These are phyloP conservation scores for Xylariaceae sp. DNA, from an alignment of 2,329 filamentous ascomycete genomes.

Conservation along the genomic window DNA sequence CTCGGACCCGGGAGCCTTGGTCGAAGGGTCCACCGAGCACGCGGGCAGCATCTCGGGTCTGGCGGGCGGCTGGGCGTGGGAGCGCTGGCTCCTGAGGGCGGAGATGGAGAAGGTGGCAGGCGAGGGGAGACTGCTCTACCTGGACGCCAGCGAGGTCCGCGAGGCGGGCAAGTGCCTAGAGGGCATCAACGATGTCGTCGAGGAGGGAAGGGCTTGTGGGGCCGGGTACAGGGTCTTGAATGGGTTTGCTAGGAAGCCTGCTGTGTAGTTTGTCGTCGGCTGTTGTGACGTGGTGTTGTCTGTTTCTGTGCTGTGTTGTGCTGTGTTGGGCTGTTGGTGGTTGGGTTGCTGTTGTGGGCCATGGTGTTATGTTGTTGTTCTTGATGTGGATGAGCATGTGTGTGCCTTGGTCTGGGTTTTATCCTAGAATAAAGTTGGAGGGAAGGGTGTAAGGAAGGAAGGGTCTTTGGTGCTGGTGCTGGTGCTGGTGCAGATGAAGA, in stretches of 20 bases:
- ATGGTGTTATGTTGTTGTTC: no score
- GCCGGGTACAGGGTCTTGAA: constrained; percentile 57
- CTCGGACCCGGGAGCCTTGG: constrained; percentile 57
- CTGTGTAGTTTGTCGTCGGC: constrained; percentile 1
- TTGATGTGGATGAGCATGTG: no score
- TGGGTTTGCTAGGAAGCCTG: constrained; percentile 60
- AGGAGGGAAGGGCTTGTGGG: constrained; percentile 56
- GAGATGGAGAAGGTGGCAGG: constrained; percentile 75
- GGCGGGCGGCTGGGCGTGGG: constrained; percentile 86
- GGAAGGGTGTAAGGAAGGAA: not conserved
- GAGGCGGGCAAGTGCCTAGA: constrained; percentile 56
- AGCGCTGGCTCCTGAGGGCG: constrained; percentile 88
- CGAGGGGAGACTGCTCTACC: constrained; percentile 51
- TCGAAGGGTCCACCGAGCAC: constrained; percentile 63
- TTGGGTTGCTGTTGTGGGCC: no score
- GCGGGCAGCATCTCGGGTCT: constrained; percentile 73
- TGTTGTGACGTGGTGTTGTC: not conserved
- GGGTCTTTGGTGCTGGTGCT: constrained; percentile 1
- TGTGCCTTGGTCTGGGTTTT: no score
- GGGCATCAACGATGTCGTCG: constrained; percentile 54
- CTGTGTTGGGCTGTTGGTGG: no score
- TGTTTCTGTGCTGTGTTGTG: no score
- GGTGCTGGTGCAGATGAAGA: constrained; percentile 3
- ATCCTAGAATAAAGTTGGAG: no score
- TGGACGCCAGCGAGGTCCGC: constrained; percentile 47